Conservation (phyloP, 2,329 filamentous ascomycete genomes). For the Phaeosphaeriaceae sp. region DNA sequence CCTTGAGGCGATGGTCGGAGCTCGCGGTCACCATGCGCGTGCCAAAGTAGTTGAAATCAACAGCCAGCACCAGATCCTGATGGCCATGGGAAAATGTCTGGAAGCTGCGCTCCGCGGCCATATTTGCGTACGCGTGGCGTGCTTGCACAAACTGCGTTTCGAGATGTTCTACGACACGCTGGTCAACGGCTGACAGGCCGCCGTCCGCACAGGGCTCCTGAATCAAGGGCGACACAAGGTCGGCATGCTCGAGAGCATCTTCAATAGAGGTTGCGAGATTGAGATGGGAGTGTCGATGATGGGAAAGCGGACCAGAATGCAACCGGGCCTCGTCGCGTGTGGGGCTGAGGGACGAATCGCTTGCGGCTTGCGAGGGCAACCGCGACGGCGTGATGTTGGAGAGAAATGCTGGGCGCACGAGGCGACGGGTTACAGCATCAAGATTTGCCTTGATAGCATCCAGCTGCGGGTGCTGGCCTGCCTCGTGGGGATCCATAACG, state of each 20-base stretch:
- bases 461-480: slow-evolving; percentile 25
- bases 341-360: slow-evolving; percentile 46
- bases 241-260: slow-evolving; percentile 40
- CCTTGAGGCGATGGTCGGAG: slow-evolving; percentile 89
- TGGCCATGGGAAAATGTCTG: slow-evolving; percentile 75
- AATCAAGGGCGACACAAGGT: slow-evolving; percentile 42
- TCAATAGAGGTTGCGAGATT: slow-evolving; percentile 36
- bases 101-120: slow-evolving; percentile 50
- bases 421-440: slow-evolving; percentile 41
- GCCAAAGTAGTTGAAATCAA: slow-evolving; percentile 91
- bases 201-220: slow-evolving; percentile 45
- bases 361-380: slow-evolving; percentile 48
- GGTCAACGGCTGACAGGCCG: slow-evolving; percentile 29
- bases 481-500: slow-evolving; percentile 36
- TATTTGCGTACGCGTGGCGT: slow-evolving; percentile 38
- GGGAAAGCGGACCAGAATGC: slow-evolving; percentile 28
- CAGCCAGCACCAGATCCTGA: slow-evolving; percentile 80
- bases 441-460: slow-evolving; percentile 43
- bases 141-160: slow-evolving; percentile 37
- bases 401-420: slow-evolving; percentile 45
- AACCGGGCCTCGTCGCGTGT: slow-evolving; percentile 42
- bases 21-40: slow-evolving; percentile 90
- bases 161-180: slow-evolving; percentile 34
- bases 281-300: slow-evolving; percentile 42
- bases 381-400: slow-evolving; percentile 44